These are phyloP conservation scores for Smallanthus sonchifolius DNA, from an alignment of 129 eudicot species.

Conservation along the genomic window DNA sequence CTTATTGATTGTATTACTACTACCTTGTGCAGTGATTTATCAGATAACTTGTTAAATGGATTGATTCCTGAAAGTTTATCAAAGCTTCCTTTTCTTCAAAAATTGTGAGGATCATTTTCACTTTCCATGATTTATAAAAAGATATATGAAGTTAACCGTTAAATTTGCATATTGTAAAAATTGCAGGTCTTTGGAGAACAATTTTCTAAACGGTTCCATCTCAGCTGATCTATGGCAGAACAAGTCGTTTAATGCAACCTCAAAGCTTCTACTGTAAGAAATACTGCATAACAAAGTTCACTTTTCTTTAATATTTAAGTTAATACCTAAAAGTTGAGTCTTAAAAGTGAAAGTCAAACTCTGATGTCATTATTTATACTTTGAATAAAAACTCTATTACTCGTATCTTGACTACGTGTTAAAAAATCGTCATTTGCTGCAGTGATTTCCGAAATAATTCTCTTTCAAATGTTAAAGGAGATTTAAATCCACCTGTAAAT, in stretches of 20 bases:
- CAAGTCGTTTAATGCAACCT: constrained; percentile 43
- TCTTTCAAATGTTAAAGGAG: constrained; percentile 51
- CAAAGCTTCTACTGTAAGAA: constrained; percentile 70
- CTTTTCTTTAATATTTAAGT: neutral
- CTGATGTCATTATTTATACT: neutral
- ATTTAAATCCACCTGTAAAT: constrained; percentile 57
- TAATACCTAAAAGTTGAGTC: neutral
- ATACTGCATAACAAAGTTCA: neutral
- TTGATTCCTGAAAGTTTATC: constrained; percentile 63
- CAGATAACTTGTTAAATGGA: constrained; percentile 60
- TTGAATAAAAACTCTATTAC: neutral
- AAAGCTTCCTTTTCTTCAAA: constrained; percentile 61
- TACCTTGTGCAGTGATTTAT: constrained; percentile 52
- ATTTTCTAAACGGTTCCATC: constrained; percentile 58
- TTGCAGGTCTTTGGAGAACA: constrained; percentile 64
- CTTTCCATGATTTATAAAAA: neutral
- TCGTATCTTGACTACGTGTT: neutral
- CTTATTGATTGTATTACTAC: neutral
- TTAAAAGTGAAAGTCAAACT: neutral
- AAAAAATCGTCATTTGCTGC: constrained; percentile 16
- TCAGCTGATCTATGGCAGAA: constrained; percentile 56
- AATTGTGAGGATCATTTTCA: constrained; percentile 46
- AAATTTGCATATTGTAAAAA: neutral
- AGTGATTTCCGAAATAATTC: constrained; percentile 66
- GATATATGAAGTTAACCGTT: neutral